These are phyloP conservation scores for Elaeis oleifera DNA, from an alignment of 202 grass and related monocot species.

Conservation along the genomic window DNA sequence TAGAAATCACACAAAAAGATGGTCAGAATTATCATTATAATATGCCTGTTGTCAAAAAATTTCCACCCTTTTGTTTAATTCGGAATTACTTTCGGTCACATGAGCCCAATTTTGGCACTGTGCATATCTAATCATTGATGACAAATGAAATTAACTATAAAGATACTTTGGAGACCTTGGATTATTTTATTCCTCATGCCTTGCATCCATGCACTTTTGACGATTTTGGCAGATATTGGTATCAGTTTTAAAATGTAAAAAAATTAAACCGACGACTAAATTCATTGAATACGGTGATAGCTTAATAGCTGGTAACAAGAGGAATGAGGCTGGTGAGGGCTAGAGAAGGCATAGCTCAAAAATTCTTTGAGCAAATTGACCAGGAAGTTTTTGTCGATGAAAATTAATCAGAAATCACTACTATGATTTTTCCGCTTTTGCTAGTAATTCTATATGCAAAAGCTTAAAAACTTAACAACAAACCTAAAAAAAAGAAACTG, in stretches of 20 bases:
- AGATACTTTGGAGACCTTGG: neutral
- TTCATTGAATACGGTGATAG: neutral
- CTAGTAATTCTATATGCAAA: no score
- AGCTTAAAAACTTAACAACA: no score
- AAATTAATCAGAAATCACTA: no score
- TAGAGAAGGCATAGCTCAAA: no score
- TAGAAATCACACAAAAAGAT: conserved; percentile 2
- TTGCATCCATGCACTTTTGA: neutral
- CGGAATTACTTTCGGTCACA: conserved; percentile 22
- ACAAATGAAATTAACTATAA: conserved; percentile 15
- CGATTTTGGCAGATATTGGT: neutral
- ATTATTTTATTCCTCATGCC: neutral
- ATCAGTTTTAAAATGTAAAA: neutral
- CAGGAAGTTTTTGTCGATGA: no score
- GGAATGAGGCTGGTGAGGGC: no score
- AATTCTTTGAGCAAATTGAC: no score
- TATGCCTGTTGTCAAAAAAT: no score
- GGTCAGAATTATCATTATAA: no score
- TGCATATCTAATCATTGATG: conserved; percentile 26
- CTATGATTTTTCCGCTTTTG: no score
- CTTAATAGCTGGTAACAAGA: no score
- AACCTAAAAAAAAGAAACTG: no score
- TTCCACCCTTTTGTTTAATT: conserved; percentile 6
- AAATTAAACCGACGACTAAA: neutral
- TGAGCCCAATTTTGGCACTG: conserved; percentile 18